Base-by-base conservation (phyloP, 495 filamentous ascomycete species). In the Pseudevernia furfuracea region DNA sequence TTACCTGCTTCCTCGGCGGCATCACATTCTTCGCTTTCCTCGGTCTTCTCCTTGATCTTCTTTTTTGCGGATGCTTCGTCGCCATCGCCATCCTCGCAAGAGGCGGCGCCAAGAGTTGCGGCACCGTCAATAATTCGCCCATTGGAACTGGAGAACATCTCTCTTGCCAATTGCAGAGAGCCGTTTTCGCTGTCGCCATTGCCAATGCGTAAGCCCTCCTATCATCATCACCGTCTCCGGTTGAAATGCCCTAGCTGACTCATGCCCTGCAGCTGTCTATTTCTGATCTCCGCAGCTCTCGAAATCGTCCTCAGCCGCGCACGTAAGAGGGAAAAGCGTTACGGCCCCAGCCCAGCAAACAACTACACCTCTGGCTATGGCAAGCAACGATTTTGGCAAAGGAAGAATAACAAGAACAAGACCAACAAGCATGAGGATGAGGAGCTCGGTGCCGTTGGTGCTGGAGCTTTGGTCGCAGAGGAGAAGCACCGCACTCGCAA, bases 61-160 rank as follows among this genome's bases (percentile, higher is more conserved):
- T 77, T 71, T 91, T 96, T 77, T 80, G 94, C 70, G 92, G 88
- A 67, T 87, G 85, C 23, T 85, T 96, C 73, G 90, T 96, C 74
- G 92, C 87, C 71, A 77, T 95, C 63, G 87, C 82, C 58, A 79
- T 93, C 66, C 67, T 92, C 52, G 89, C 86, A 38, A 80, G 87
- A 4, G 74, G 80, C 34, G 92, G 91, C 48, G 81, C 81, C 9
- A 71, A 78, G 64, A 78, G 71, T 44, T 94, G 90, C 77, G 74
- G 39, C 7, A 87, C 87, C 21, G 84, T 92, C 25, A 71, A 84
- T 44, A 93, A 89, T 0, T 81, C 85, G 1, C 80, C 67, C 17
- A 89, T 89, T 9, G 71, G 79, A 1, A 78, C 82, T 39, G 75
- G 78, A 56, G 70, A 72, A 1, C 71, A 79, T 23, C 77, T 75